A percentile compares a stretch with the other conserved stretches of the same genome.
Conservation (phyloP, 23 red algal genomes). For the Gracilaria domingensis region DNA sequence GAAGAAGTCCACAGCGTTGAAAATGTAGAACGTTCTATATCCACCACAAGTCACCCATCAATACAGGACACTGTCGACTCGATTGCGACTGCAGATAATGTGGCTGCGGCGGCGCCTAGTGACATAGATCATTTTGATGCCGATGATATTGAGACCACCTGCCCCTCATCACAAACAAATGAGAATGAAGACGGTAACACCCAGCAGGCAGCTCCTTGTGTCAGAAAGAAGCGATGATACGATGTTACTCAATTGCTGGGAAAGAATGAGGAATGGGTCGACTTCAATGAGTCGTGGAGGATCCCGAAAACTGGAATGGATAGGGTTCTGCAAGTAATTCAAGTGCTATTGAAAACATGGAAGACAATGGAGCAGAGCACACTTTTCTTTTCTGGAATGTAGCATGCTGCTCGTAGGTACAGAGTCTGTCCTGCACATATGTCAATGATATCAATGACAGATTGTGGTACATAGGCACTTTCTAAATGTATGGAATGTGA, state of each 20-base stretch:
- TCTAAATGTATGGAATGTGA: neutral
- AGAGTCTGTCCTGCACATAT: neutral
- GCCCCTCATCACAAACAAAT: too few species aligned
- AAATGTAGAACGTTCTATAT: too few species aligned
- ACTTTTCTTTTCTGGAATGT: neutral
- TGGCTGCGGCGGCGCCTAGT: too few species aligned
- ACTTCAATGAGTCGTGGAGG: neutral
- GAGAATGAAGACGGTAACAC: too few species aligned
- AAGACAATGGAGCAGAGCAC: neutral
- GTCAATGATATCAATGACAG: neutral
- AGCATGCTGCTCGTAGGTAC: neutral
- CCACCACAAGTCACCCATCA: too few species aligned
- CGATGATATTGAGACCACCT: too few species aligned
- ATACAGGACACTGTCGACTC: too few species aligned
- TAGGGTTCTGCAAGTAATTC: neutral
- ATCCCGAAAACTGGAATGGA: neutral
- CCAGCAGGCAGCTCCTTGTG: too few species aligned
- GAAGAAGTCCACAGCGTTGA: too few species aligned
- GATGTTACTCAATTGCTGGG: neutral
- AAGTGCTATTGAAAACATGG: neutral
- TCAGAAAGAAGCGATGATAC: too few species aligned
- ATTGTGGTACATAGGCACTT: neutral
- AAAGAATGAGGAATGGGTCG: neutral
- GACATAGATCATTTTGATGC: too few species aligned
- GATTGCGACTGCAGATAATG: too few species aligned